phyloP scores from a whole-genome alignment of 306 rosid species.

The Albizia julibrissin region DNA sequence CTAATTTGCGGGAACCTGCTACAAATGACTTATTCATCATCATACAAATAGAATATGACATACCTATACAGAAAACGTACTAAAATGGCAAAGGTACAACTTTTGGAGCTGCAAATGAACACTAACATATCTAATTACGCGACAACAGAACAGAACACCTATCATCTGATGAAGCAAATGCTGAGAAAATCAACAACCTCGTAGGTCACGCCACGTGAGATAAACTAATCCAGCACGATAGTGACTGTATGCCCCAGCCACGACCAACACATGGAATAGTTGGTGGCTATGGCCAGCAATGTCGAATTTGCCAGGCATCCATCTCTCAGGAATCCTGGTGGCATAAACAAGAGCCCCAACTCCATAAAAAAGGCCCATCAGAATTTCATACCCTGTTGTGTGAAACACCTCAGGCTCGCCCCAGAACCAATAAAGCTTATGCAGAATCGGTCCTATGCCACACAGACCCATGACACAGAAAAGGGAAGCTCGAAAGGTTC shows the following conservation, averaged over 20 bases:
- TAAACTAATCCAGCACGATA: slow-evolving; percentile 91
- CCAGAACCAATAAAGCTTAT: slow-evolving; percentile 81
- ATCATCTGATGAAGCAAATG: background rate
- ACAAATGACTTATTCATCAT: background rate
- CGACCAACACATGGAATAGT: slow-evolving; percentile 78
- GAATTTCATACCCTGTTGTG: slow-evolving; percentile 81
- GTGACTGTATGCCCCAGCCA: slow-evolving; percentile 93
- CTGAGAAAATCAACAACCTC: slow-evolving; percentile 62
- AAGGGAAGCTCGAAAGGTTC: slow-evolving; percentile 77
- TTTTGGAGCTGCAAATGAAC: background rate
- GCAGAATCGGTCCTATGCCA: slow-evolving; percentile 75
- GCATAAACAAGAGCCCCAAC: slow-evolving; percentile 90
- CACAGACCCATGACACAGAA: slow-evolving; percentile 89
- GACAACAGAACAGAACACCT: slow-evolving; percentile 21
- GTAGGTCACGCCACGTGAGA: slow-evolving; percentile 89
- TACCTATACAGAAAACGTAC: background rate
- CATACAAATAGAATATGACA: background rate
- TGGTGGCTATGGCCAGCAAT: slow-evolving; percentile 99
- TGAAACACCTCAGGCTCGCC: slow-evolving; percentile 84
- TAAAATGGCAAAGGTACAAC: background rate
- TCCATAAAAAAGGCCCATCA: slow-evolving; percentile 85
- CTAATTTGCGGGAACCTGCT: background rate
- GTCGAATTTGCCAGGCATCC: slow-evolving; percentile 98
- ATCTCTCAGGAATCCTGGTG: slow-evolving; percentile 88
- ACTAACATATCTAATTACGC: background rate